Percentiles rank a stretch among this genome's conserved stretches.
These are phyloP conservation scores for Verticillium albo-atrum DNA, from an alignment of 2,329 filamentous ascomycete species.

Conservation along the genomic window DNA sequence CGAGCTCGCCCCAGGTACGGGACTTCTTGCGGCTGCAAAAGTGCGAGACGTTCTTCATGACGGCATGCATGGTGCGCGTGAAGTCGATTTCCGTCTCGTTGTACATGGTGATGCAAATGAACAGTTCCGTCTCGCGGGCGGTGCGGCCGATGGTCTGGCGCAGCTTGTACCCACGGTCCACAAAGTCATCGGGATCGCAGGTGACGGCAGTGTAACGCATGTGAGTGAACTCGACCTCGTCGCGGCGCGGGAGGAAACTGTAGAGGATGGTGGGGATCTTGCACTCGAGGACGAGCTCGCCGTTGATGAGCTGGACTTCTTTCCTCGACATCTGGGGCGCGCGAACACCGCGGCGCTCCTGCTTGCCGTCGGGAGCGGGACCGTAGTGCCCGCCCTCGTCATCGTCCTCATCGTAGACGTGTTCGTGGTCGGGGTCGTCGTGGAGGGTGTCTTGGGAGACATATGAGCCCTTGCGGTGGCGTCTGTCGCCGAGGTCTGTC, in stretches of 20 bases:
- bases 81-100: constrained; percentile 98
- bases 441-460: constrained; percentile 52
- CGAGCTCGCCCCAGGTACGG: constrained; percentile 91
- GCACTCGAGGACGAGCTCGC: constrained; percentile 94
- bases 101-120: constrained; percentile 98
- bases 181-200: constrained; percentile 93
- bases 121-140: constrained; percentile 84
- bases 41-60: constrained; percentile 97
- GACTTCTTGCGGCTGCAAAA: constrained; percentile 92
- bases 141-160: constrained; percentile 85
- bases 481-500: constrained; percentile 48
- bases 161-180: constrained; percentile 82
- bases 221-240: constrained; percentile 95
- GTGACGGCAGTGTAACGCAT: constrained; percentile 99
- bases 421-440: constrained; percentile 42
- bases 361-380: constrained; percentile 79
- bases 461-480: constrained; percentile 52
- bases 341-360: constrained; percentile 81
- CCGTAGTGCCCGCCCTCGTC: constrained; percentile 68
- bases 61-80: constrained; percentile 95
- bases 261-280: constrained; percentile 98
- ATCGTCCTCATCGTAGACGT: constrained; percentile 43
- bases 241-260: constrained; percentile 88
- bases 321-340: constrained; percentile 86
- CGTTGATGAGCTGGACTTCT: constrained; percentile 94